Percentiles rank a stretch among this genome's conserved stretches.
phyloP scores from a whole-genome alignment of 2,329 filamentous ascomycete genomes.

The Aspergillus quadricinctus region DNA sequence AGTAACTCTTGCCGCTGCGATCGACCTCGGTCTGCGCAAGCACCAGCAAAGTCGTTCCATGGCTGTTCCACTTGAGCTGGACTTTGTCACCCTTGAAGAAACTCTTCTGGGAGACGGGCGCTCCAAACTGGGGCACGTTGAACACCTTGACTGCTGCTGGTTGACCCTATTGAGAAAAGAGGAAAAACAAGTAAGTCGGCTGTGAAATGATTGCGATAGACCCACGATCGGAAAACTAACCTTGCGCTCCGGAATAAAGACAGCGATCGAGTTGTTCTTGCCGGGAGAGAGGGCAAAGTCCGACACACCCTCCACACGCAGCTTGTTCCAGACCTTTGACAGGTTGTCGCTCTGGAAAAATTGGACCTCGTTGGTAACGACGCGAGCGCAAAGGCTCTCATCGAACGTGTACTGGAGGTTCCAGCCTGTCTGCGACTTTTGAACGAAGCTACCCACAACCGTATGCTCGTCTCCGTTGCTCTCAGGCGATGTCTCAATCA shows the following conservation, averaged over 20 bases:
- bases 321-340: slow-evolving; percentile 86
- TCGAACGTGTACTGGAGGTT: slow-evolving; percentile 95
- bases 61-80: slow-evolving; percentile 94
- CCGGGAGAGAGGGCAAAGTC: slow-evolving; percentile 89
- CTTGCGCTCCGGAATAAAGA: slow-evolving; percentile 95
- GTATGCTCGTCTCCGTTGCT: slow-evolving; percentile 54
- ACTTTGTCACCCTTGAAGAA: slow-evolving; percentile 99
- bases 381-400: slow-evolving; percentile 86
- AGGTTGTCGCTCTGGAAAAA: slow-evolving; percentile 90
- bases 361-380: slow-evolving; percentile 95
- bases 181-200: not conserved
- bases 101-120: slow-evolving; percentile 89
- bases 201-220: not conserved
- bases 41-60: slow-evolving; percentile 87
- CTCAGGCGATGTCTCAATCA: slow-evolving; percentile 61
- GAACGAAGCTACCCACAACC: slow-evolving; percentile 84
- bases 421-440: slow-evolving; percentile 94
- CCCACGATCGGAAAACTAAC: slow-evolving; percentile 43
- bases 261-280: slow-evolving; percentile 84
- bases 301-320: slow-evolving; percentile 82
- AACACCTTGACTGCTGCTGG: slow-evolving; percentile 92
- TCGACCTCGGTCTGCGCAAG: slow-evolving; percentile 97
- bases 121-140: slow-evolving; percentile 80
- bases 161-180: slow-evolving; percentile 62
- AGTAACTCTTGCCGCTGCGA: slow-evolving; percentile 98